These are phyloP conservation scores for Aurantiochytrium sp. DNA, from an alignment of 108 stramenopile genomes.

Conservation along the genomic window DNA sequence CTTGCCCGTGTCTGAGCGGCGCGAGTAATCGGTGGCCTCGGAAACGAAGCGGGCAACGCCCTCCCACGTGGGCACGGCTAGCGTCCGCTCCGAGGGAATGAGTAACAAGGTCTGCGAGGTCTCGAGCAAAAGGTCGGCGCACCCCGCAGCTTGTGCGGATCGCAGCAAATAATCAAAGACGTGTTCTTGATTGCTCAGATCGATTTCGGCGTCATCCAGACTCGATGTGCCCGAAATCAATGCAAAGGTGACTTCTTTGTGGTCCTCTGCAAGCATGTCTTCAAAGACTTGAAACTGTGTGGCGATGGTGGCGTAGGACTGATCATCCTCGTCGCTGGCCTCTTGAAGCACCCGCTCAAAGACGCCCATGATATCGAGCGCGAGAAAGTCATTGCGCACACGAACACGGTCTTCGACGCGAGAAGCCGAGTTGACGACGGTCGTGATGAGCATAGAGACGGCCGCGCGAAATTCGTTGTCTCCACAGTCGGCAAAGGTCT, in stretches of 20 bases:
- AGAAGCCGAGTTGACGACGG: neutral
- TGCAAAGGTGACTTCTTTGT: neutral
- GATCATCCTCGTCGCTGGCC: neutral
- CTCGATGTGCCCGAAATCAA: neutral
- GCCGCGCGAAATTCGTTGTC: conserved; percentile 11
- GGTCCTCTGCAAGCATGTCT: neutral
- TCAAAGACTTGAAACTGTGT: neutral
- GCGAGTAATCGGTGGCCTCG: conserved; percentile 3
- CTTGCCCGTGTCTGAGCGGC: neutral
- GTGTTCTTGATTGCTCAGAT: neutral
- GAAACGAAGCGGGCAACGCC: neutral
- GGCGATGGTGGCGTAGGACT: neutral
- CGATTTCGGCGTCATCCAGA: neutral
- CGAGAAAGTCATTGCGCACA: conserved; percentile 3
- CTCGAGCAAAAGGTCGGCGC: neutral
- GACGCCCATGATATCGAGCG: neutral
- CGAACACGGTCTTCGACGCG: neutral
- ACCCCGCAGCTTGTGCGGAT: neutral
- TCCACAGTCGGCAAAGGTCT: neutral
- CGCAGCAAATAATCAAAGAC: neutral
- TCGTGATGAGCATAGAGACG: conserved; percentile 6
- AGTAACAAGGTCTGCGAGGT: neutral
- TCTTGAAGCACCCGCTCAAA: neutral
- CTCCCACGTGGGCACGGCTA: neutral
- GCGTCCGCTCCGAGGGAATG: neutral